These are phyloP conservation scores for Leucosporidium scottii DNA, from an alignment of 768 basidiomycete species.

Conservation along the genomic window DNA sequence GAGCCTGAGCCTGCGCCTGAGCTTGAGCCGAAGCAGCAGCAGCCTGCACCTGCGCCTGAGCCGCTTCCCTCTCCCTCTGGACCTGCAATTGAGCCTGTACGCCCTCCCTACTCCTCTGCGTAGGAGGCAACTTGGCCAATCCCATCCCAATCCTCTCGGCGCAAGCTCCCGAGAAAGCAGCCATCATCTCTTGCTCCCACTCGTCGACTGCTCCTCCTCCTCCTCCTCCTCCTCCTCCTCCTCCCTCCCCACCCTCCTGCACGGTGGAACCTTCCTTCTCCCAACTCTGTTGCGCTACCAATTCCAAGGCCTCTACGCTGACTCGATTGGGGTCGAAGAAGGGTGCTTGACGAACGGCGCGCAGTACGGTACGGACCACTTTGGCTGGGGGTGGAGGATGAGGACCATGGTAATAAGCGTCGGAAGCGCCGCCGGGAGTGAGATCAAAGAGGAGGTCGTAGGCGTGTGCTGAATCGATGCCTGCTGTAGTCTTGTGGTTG, in stretches of 20 bases:
- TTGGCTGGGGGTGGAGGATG: slow-evolving; percentile 27
- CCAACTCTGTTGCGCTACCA: slow-evolving; percentile 10
- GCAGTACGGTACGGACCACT: slow-evolving; percentile 20
- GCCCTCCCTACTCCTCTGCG: neutral
- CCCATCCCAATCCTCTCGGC: slow-evolving; percentile 17
- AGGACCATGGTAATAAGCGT: slow-evolving; percentile 31
- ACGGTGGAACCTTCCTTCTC: too few species aligned
- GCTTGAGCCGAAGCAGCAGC: too few species aligned
- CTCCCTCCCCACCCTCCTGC: too few species aligned
- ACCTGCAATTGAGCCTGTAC: too few species aligned
- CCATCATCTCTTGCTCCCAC: slow-evolving; percentile 25
- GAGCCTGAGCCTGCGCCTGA: too few species aligned
- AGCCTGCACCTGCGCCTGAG: too few species aligned
- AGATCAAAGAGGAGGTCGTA: slow-evolving; percentile 28
- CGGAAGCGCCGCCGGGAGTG: slow-evolving; percentile 8
- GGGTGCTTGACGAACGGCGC: slow-evolving; percentile 5
- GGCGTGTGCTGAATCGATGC: slow-evolving; percentile 17
- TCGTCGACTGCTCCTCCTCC: slow-evolving; percentile 17
- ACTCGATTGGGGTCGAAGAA: slow-evolving; percentile 25
- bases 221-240: slow-evolving; percentile 8
- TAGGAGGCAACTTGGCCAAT: neutral
- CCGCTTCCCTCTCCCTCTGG: neutral
- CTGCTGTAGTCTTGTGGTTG: neutral
- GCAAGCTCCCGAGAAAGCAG: slow-evolving; percentile 27
- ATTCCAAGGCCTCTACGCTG: slow-evolving; percentile 12